Evolutionary conservation across 352 stramenopile genomes (phyloP), one percentile per base, ranked within the genome.

Genomic region (Phytophthora boehmeriae): DNA sequence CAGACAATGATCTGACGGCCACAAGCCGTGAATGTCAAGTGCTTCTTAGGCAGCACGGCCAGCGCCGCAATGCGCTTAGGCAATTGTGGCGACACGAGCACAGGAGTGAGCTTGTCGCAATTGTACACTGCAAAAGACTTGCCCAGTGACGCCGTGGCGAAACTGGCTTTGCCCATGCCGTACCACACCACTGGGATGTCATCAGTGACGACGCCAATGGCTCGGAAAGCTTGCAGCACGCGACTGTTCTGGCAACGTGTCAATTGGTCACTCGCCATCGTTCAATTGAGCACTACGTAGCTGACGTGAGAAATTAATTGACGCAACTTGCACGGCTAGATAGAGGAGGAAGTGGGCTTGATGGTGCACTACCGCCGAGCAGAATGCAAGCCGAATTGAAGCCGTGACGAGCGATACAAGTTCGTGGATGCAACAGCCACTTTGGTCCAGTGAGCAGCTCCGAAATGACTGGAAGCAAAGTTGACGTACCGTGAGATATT

Each of bases 51-150:
- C 23, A 86, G 57, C 28, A 88, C 80, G 9, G 69, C 80, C 5
- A 95, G 59, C 44, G 84, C 82, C 9, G 71, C 54, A 54, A 96
- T 93, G 59, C 86, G 86, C 67, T 92, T 92, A 34, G 81, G 78
- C 61, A 93, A 42, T 50, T 93, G 86, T 32, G 80, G 73, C 60
- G 89, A 96, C 45, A 95, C 86, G 3, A 95, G 60, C 57, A 92
- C 83, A 25, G 90, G 83, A 45, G 86, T 91, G 44, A 97, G 78
- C 66, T 93, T 95, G 67, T 96, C 89, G 42, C 82, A 88, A 57
- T 96, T 89, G 84, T 96, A 97, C 16, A 97, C 90, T 60, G 92
- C 90, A 63, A 98, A 98, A 4, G 81, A 83, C 71, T 94, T 95
- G 68, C 90, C 90, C 22, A 98, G 76, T 44, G 88, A 95, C 35